A percentile compares a stretch with the other conserved stretches of the same genome.
phyloP scores from a whole-genome alignment of 441 rosid genomes.

The Populus hybrid region DNA sequence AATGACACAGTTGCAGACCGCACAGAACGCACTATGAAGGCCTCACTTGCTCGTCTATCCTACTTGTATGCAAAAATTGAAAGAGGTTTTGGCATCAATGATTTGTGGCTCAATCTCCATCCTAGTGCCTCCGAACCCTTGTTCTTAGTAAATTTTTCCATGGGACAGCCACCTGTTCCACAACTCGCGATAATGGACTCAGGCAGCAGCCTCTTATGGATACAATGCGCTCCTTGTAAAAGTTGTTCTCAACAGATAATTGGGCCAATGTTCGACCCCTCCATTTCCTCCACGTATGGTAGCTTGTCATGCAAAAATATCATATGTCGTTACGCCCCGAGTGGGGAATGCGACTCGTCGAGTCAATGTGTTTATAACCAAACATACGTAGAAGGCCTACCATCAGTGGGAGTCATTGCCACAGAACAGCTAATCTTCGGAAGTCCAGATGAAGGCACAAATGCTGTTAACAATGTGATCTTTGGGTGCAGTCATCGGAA shows the following conservation, averaged over 20 bases:
- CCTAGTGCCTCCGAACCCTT: conserved; percentile 8
- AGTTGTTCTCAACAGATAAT: conserved; percentile 10
- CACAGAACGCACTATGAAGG: conserved; percentile 6
- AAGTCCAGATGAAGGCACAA: conserved; percentile 26
- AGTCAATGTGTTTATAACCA: conserved; percentile 34
- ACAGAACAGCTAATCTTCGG: conserved; percentile 38
- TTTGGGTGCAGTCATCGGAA: conserved; percentile 50
- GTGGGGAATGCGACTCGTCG: conserved; percentile 15
- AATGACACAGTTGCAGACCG: conserved; percentile 7
- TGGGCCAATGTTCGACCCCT: conserved; percentile 31
- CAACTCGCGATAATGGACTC: conserved; percentile 37
- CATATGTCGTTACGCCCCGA: conserved; percentile 20
- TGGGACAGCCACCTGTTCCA: conserved; percentile 36
- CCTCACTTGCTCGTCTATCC: conserved; percentile 19
- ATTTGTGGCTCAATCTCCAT: conserved; percentile 17
- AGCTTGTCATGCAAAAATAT: conserved; percentile 29
- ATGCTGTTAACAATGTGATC: conserved; percentile 21
- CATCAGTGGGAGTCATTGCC: conserved; percentile 39
- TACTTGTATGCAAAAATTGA: conserved; percentile 14
- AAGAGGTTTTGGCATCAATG: background rate
- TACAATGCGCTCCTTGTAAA: conserved; percentile 27
- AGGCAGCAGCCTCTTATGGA: conserved; percentile 37
- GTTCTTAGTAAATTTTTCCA: conserved; percentile 28
- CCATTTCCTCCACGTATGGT: conserved; percentile 38
- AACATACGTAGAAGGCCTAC: conserved; percentile 28